A percentile compares a stretch with the other conserved stretches of the same genome.
Evolutionary conservation across 2,329 filamentous ascomycete genomes (phyloP).

Genomic region (Phialemoniopsis sp.): DNA sequence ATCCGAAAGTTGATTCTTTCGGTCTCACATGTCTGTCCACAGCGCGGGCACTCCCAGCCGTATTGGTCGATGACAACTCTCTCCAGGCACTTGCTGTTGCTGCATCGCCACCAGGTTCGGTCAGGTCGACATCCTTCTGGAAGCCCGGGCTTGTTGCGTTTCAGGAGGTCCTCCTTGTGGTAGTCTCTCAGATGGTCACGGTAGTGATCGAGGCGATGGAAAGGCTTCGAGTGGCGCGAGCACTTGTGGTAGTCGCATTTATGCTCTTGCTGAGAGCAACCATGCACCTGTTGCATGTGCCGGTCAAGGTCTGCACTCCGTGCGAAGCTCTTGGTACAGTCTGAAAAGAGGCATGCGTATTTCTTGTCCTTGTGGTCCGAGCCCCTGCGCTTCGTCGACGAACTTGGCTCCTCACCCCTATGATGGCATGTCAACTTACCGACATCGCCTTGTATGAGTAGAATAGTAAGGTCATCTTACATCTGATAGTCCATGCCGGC

Average conservation of each 20-base stretch:
- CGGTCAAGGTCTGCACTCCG: slow-evolving; percentile 51
- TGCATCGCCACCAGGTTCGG: slow-evolving; percentile 49
- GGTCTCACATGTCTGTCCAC: slow-evolving; percentile 40
- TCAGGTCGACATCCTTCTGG: slow-evolving; percentile 31
- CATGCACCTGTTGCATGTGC: slow-evolving; percentile 47
- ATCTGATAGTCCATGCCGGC: too few species aligned
- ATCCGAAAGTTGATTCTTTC: slow-evolving; percentile 25
- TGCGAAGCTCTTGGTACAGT: slow-evolving; percentile 44
- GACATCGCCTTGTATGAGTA: too few species aligned
- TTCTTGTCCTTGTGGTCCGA: slow-evolving; percentile 1
- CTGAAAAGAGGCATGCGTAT: slow-evolving; percentile 30
- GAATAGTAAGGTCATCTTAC: too few species aligned
- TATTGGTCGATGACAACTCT: slow-evolving; percentile 34
- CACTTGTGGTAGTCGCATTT: slow-evolving; percentile 50
- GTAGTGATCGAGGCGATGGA: slow-evolving; percentile 52
- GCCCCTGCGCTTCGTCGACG: not conserved
- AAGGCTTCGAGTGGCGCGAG: slow-evolving; percentile 36
- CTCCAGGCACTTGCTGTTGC: slow-evolving; percentile 43
- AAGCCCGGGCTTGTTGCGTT: slow-evolving; percentile 31
- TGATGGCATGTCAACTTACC: too few species aligned
- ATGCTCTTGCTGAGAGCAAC: slow-evolving; percentile 31
- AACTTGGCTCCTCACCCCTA: too few species aligned
- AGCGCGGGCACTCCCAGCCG: slow-evolving; percentile 41
- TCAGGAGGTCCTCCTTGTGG: slow-evolving; percentile 50
- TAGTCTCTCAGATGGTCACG: slow-evolving; percentile 52